A percentile compares a stretch with the other conserved stretches of the same genome.
Evolutionary conservation across 495 filamentous ascomycete genomes (phyloP).

Genomic region (Podospora tetraspora): DNA sequence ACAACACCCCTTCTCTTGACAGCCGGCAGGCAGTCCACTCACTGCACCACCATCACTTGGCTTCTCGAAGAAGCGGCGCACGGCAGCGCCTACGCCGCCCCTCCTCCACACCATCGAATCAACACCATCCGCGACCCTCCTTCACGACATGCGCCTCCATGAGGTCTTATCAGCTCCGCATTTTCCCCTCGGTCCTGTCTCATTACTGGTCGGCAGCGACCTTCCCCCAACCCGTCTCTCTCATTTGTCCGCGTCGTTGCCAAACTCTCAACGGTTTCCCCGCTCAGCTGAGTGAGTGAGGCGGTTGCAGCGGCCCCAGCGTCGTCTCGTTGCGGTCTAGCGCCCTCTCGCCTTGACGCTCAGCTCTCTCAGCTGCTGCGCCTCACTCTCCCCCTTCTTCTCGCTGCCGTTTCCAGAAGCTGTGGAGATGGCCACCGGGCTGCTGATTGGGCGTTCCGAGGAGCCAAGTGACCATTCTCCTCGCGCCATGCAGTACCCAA

Average conservation of each 20-base stretch:
- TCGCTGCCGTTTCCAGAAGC: background rate
- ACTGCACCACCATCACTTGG: background rate
- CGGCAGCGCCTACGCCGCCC: constrained; percentile 2
- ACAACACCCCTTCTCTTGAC: background rate
- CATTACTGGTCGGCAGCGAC: background rate
- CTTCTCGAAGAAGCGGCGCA: constrained; percentile 2
- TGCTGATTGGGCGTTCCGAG: background rate
- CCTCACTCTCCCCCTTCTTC: constrained; percentile 8
- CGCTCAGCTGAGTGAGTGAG: constrained; percentile 3
- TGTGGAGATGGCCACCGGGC: background rate
- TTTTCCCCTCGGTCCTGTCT: constrained; percentile 1
- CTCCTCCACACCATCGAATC: constrained; percentile 12
- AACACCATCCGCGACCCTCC: constrained; percentile 16
- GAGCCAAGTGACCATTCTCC: background rate
- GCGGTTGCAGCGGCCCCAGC: constrained; percentile 6
- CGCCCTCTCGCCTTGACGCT: constrained; percentile 15
- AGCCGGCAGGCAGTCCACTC: background rate
- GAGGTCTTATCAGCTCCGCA: constrained; percentile 17
- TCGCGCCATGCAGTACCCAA: background rate
- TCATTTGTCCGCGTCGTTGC: background rate
- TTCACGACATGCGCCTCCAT: constrained; percentile 7
- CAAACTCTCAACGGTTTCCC: constrained; percentile 6
- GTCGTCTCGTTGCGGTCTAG: constrained; percentile 9
- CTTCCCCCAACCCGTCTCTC: constrained; percentile 8
- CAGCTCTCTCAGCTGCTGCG: constrained; percentile 26